Evolutionary conservation across 441 rosid genomes (phyloP).

Genomic region (Geranium incanum): DNA sequence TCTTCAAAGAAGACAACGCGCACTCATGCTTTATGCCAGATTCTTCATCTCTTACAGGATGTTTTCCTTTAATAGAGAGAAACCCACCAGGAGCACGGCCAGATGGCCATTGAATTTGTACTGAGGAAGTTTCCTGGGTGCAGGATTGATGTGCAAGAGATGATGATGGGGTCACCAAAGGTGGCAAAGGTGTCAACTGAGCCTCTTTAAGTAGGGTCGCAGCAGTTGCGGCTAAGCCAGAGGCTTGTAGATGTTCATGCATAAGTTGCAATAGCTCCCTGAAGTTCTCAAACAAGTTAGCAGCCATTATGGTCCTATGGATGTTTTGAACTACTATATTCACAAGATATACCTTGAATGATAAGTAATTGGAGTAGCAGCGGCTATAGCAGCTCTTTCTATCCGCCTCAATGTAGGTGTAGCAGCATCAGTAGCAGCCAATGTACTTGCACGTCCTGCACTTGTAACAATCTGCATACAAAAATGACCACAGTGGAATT

Average conservation of each 20-base stretch:
- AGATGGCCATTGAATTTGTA: slow-evolving; percentile 82
- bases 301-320: not conserved
- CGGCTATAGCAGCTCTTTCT: slow-evolving; percentile 97
- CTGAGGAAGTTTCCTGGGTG: slow-evolving; percentile 49
- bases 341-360: slow-evolving; percentile 55
- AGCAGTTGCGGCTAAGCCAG: slow-evolving; percentile 72
- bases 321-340: not conserved
- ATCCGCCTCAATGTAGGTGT: slow-evolving; percentile 92
- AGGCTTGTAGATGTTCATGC: slow-evolving; percentile 94
- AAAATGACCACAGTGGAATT: slow-evolving; percentile 17
- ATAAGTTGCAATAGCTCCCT: slow-evolving; percentile 95
- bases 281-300: slow-evolving; percentile 17
- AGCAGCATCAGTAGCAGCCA: slow-evolving; percentile 98
- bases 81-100: slow-evolving; percentile 70
- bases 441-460: slow-evolving; percentile 86
- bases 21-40: slow-evolving; percentile 39
- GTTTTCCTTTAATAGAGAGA: slow-evolving; percentile 46
- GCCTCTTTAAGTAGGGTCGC: slow-evolving; percentile 74
- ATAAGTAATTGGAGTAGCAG: slow-evolving; percentile 91
- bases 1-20: slow-evolving; percentile 47
- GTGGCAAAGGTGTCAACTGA: slow-evolving; percentile 73
- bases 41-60: slow-evolving; percentile 40
- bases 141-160: slow-evolving; percentile 51
- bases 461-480: slow-evolving; percentile 78
- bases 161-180: slow-evolving; percentile 55